Conservation (phyloP, 208 protist species). For the Acanthamoeba rhysodes region DNA sequence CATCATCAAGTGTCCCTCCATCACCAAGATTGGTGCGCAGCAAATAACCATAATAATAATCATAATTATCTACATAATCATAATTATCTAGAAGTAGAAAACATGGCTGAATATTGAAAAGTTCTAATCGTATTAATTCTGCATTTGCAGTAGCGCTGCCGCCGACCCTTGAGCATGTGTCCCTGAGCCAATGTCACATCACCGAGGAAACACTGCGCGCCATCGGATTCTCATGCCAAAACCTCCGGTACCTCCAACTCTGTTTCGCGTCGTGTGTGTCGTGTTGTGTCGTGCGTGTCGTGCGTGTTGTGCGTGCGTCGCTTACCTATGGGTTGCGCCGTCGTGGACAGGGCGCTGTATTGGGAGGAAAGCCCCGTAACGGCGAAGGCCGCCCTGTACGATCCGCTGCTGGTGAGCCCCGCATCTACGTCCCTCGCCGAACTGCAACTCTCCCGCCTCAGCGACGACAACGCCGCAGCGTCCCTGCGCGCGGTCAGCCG, state of each 20-base stretch:
- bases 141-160: not conserved
- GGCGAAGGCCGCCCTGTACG: not conserved
- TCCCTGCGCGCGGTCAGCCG: not conserved
- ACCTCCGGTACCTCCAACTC: not conserved
- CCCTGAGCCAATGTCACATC: not conserved
- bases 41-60: too few relatives aligned
- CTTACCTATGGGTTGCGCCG: not conserved
- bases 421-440: not conserved
- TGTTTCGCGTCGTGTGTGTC: not conserved
- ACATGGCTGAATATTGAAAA: too few relatives aligned
- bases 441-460: not conserved
- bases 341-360: not conserved
- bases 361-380: not conserved
- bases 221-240: not conserved
- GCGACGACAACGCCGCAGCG: not conserved
- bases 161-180: not conserved
- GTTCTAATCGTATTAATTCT: not conserved
- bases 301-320: too few relatives aligned
- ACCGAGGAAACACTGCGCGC: not conserved
- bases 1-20: not conserved
- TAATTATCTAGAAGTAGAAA: too few relatives aligned
- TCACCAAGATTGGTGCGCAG: slow-evolving; percentile 28
- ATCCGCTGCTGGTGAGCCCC: not conserved
- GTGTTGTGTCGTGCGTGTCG: too few relatives aligned
- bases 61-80: too few relatives aligned